A percentile compares a stretch with the other conserved stretches of the same genome.
phyloP scores from a whole-genome alignment of 371 early-diverging fungal species.

The Mucor indicus region DNA sequence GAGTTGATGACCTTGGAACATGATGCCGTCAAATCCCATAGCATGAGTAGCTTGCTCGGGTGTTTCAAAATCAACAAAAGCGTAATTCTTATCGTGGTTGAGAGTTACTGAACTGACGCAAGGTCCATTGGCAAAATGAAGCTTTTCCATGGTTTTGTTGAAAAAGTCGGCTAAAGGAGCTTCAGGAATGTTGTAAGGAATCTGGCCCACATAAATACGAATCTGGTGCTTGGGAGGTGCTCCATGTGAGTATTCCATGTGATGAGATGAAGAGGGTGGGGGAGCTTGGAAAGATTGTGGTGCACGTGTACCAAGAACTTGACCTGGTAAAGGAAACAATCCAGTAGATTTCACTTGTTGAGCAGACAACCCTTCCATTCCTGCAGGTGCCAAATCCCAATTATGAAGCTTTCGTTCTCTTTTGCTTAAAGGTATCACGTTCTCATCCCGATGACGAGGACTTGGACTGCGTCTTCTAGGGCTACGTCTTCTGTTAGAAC shows the following conservation, averaged over 20 bases:
- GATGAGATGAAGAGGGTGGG: slow-evolving; percentile 20
- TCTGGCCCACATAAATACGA: slow-evolving; percentile 91
- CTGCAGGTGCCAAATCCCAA: slow-evolving; percentile 96
- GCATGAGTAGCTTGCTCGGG: slow-evolving; percentile 89
- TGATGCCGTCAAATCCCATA: slow-evolving; percentile 90
- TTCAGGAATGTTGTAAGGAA: slow-evolving; percentile 81
- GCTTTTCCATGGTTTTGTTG: slow-evolving; percentile 78
- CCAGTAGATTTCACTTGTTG: slow-evolving; percentile 91
- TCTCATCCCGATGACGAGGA: slow-evolving; percentile 46
- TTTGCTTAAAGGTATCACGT: slow-evolving; percentile 74
- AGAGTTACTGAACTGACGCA: slow-evolving; percentile 82
- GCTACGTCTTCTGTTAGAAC: too few relatives aligned
- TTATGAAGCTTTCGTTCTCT: slow-evolving; percentile 76
- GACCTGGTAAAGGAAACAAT: slow-evolving; percentile 91
- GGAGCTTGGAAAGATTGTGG: slow-evolving; percentile 53
- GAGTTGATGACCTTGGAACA: slow-evolving; percentile 78
- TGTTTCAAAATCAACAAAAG: slow-evolving; percentile 76
- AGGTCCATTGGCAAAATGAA: slow-evolving; percentile 56
- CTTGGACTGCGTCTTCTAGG: slow-evolving; percentile 48
- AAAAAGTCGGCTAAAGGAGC: slow-evolving; percentile 81
- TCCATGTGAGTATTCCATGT: slow-evolving; percentile 32
- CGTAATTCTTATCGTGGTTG: slow-evolving; percentile 91
- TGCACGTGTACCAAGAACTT: slow-evolving; percentile 68
- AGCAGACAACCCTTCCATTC: slow-evolving; percentile 88
- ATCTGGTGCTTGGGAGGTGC: slow-evolving; percentile 77